Base-by-base conservation (phyloP, 2,329 filamentous ascomycete genomes). In the Clonostachys solani region DNA sequence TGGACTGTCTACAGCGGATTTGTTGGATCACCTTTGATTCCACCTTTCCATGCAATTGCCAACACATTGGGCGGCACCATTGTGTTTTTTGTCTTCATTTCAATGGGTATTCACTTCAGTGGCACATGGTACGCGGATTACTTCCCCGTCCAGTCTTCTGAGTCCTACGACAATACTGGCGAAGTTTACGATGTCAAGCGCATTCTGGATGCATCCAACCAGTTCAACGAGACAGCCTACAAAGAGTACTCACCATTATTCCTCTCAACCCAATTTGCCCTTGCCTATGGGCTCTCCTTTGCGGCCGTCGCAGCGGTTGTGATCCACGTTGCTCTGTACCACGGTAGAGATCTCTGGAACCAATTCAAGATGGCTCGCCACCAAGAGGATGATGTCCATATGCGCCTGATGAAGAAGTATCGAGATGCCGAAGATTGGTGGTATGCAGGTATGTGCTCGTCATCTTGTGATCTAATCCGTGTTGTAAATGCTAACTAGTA, bases 141-240 rank as follows among this genome's bases (percentile, higher is more conserved):
- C 58, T 67, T 87, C 46, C 81, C 83, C 2, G 74, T 87, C 19
- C 74, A 81, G 51, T 80, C 77, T 47, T 75, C 76, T 13, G 73
- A 78, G 50, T 80, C 77, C 3, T 86, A 79, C 57, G 84, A 87
- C 65, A 87, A 86, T 57, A 83, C 72, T 1, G 83, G 81, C 19
- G 58, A 65, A 3, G 52, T 67, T 10, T 87, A 87, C 65, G 75
- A 86, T 50, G 80, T 83, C 5, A 69, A 70, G 4, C 72, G 71
- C n/a, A 83, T 87, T 43, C 70, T 87, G 16, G 76, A 75, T 47
- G 53, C 64, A 5, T 69, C 82, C 52, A 66, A 72, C 47, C 69
- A 76, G n/a, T 78, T 87, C 49, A 77, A 86, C 59, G 73, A 76
- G 54, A 73, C 71, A 4, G 78, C 78, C 13, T 87, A 87, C 62